Conservation (phyloP, 2,329 filamentous ascomycete species). For the Sarocladium brachiariae region DNA sequence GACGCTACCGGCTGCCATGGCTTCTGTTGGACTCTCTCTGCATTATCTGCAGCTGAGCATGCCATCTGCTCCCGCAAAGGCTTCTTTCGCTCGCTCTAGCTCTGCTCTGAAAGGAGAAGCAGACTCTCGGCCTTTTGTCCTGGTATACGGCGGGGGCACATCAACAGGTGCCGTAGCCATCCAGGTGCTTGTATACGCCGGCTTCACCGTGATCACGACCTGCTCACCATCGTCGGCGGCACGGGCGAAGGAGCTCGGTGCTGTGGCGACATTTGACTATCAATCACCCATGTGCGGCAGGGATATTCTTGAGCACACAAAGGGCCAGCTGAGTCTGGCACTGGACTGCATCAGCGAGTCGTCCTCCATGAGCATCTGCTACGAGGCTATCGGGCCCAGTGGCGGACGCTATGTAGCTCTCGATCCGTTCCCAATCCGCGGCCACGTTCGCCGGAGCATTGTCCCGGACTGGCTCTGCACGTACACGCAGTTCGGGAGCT, state of each 20-base stretch:
- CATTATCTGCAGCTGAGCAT: too few species aligned
- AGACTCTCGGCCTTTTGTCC: conserved; percentile 28
- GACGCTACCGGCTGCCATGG: neutral
- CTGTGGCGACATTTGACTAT: conserved; percentile 38
- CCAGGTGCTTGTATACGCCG: conserved; percentile 29
- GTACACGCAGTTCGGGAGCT: conserved; percentile 16
- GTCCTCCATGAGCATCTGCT: neutral
- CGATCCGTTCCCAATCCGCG: conserved; percentile 12
- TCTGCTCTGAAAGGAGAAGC: conserved; percentile 1
- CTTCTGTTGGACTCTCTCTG: neutral
- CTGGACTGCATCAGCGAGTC: conserved; percentile 25
- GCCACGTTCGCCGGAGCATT: neutral
- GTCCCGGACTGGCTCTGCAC: conserved; percentile 28
- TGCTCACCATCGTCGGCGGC: conserved; percentile 35
- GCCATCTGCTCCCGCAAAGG: too few species aligned
- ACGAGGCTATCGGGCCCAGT: neutral
- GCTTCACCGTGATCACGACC: conserved; percentile 33
- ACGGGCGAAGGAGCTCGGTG: conserved; percentile 35
- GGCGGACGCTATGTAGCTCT: conserved; percentile 3
- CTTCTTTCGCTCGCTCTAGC: too few species aligned
- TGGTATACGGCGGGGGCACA: conserved; percentile 40
- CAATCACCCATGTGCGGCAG: conserved; percentile 17
- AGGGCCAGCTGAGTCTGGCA: conserved; percentile 19
- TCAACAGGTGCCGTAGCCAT: conserved; percentile 45
- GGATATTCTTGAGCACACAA: conserved; percentile 16